Base-by-base conservation (phyloP, 352 stramenopile species). In the Nannochloropsis limnetica region DNA sequence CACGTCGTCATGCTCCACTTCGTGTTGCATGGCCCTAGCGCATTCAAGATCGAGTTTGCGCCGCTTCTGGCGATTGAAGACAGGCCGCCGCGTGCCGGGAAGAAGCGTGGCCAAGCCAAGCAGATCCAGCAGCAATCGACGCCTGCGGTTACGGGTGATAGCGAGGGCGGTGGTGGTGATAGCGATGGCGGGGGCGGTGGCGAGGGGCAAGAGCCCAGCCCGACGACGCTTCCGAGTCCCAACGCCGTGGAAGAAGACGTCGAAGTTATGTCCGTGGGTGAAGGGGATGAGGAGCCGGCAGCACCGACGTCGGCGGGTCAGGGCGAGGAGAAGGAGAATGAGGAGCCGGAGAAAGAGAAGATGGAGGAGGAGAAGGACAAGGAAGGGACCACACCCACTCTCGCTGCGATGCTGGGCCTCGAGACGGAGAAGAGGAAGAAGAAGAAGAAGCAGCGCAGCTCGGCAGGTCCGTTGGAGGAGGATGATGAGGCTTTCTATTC, bases 41-140 rank as follows among this genome's bases (percentile, higher is more conserved):
- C 61, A 11, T 74, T 74, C 61, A 74, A 74, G n/a, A 74, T 74
- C 5, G 3, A 74, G 11, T 74, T 74, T 20, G 61, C n/a, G 25
- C 61, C 61, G 61, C n/a, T 74, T 29, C 61, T 74, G n/a, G 9
- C 15, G 8, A 74, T 74, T 15, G 61, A 74, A 49, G 4, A 49
- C 17, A 49, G 1, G 1, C 37, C 37, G 37, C 37, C 37, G 11
- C 37, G 37, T 20, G 37, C 37, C 8, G 4, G 8, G 37, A 49
- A 49, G 37, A 44, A 44, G 9, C 37, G 37, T 49, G 8, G 17
- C 37, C 37, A 17, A 49, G 37, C 37, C 37, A 49, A 49, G 0
- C 37, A 49, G 37, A 49, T 49, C 17, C 37, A 15, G 37, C 4
- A 14, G 37, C 37, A 49, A 14, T 49, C 37, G 37, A 49, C 8